phyloP scores from a whole-genome alignment of 768 basidiomycete species.

The Chlorophyllum brunneum region DNA sequence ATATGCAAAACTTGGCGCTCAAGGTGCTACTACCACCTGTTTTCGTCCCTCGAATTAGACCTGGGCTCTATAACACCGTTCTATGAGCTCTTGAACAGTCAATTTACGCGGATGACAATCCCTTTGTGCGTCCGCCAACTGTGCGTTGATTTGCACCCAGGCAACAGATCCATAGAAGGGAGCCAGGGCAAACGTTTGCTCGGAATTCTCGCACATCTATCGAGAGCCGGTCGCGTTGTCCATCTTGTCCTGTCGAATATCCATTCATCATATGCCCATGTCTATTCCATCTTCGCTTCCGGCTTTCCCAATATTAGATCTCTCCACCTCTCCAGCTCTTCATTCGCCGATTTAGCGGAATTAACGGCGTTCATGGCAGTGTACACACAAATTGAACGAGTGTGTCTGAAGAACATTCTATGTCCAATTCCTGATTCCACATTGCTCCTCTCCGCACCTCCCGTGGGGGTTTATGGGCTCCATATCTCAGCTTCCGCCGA shows the following conservation, averaged over 20 bases:
- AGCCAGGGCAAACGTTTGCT: background rate
- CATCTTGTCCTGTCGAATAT: background rate
- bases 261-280: background rate
- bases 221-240: background rate
- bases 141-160: background rate
- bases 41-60: conserved; percentile 16
- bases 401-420: background rate
- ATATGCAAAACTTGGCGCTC: conserved; percentile 23
- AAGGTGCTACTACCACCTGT: conserved; percentile 19
- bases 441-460: background rate
- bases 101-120: background rate
- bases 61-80: conserved; percentile 16
- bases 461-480: background rate
- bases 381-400: background rate
- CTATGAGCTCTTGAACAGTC: conserved; percentile 12
- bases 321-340: background rate
- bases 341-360: background rate
- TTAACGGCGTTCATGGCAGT: background rate
- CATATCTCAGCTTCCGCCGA: background rate
- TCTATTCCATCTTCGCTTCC: background rate
- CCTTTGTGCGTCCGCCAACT: conserved; percentile 1
- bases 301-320: background rate
- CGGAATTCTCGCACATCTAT: background rate
- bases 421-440: background rate
- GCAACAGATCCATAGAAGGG: background rate